Base-by-base conservation (phyloP, 176 grass and related monocot species). In the Triticum urartu region DNA sequence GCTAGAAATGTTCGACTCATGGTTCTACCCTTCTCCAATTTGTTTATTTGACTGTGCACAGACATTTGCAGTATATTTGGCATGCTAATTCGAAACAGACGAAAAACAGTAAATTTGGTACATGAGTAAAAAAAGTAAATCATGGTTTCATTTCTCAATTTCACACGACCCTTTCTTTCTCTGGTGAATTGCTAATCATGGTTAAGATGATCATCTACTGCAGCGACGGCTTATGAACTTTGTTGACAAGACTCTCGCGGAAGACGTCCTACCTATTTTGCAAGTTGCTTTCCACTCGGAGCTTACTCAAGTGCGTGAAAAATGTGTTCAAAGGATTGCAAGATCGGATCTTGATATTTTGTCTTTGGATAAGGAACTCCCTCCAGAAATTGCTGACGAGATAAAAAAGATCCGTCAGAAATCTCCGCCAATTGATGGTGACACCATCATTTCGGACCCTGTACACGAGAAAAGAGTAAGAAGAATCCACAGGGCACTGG, bases 181-280 rank as follows among this genome's bases (percentile, higher is more conserved):
- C 33, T 18, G 83, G 18, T 8, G 42, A 5, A 70, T n/a, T 60
- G 68, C 64, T 80, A 35, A 52, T 48, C 6, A 81, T 66, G 65
- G 14, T 86, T 78, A 66, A 81, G 12, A 73, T 81, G 61, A 32
- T 90, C 68, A 79, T 92, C 34, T 90, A 39, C 22, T 82, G 76
- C 94, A 99, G 97, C 88, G 97, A 1, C 90, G 94, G 12, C 97
- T 99, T 86, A 72, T 93, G 20, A 99, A 94, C 47, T 97, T 99
- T 87, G 94, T 99, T 25, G 94, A 99, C 70, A 99, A 97, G 85
- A 93, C 91, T 83, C 38, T 91, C 35, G 94, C 96, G 28, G 97
- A 99, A 91, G 97, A 97, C 36, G 89, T 94, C 33, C 80, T 97
- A 63, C 85, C 92, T 80, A 97, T 99, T 70, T 40, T 99, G 48